Evolutionary conservation across 352 stramenopile species (phyloP).

Genomic region (Phytopythium ostracodes): DNA sequence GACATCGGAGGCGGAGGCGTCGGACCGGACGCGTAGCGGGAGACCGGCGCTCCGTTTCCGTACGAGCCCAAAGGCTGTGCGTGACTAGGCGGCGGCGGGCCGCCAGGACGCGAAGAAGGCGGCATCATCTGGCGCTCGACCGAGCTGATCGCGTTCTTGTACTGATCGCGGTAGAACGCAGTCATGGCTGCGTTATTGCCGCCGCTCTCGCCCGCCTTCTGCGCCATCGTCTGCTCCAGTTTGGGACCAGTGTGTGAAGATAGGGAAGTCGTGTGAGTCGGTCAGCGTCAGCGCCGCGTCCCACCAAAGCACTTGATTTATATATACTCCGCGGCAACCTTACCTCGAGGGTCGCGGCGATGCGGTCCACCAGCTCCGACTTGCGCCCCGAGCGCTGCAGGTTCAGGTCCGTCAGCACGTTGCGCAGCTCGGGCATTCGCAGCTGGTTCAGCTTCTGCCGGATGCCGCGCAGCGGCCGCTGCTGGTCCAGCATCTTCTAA

Average conservation of each 20-base stretch:
- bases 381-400: slow-evolving; percentile 70
- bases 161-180: slow-evolving; percentile 1
- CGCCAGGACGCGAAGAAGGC: background rate
- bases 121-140: slow-evolving; percentile 4
- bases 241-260: background rate
- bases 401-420: slow-evolving; percentile 65
- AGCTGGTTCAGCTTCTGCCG: slow-evolving; percentile 48
- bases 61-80: slow-evolving; percentile 4
- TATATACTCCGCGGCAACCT: background rate
- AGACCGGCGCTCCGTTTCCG: background rate
- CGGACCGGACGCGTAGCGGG: slow-evolving; percentile 1
- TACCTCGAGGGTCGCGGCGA: slow-evolving; percentile 60
- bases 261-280: background rate
- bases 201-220: slow-evolving; percentile 13
- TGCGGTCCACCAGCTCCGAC: slow-evolving; percentile 74
- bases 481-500: slow-evolving; percentile 20
- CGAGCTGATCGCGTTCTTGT: slow-evolving; percentile 5
- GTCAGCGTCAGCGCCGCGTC: background rate
- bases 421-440: slow-evolving; percentile 72
- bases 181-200: slow-evolving; percentile 4
- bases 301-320: background rate
- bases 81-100: background rate
- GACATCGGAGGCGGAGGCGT: too few relatives aligned
- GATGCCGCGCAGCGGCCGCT: slow-evolving; percentile 34
- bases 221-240: slow-evolving; percentile 16